Evolutionary conservation across 2,329 filamentous ascomycete species (phyloP), one percentile per base, ranked within the genome.

Genomic region (Lachnellula occidentalis): DNA sequence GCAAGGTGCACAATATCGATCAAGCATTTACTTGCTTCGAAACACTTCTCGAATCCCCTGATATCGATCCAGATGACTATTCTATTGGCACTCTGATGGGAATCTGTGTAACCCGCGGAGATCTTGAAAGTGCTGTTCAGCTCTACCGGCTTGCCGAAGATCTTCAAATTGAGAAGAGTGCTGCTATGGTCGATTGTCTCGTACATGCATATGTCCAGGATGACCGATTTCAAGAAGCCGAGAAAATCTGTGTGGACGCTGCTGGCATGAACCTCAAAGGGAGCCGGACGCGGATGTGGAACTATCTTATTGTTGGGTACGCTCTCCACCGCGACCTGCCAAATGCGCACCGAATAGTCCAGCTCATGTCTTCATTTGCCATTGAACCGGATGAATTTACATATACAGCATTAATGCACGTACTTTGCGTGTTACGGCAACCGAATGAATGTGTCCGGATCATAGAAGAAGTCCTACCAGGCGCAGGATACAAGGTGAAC

Each of bases 51-150:
- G 48, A 54, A 59, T 76, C 61, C 63, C 68, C 58, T 64, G 73
- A 57, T 34, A 64, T 82, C 3, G 64, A 70, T 21, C 85, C 88
- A 0, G 81, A 89, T 67, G 65, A 72, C 0, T 78, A 81, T 62
- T 88, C 85, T 0, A 90, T 90, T 63, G 82, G 80, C 3, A 87
- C 85, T 5, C 72, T 95, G 58, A 88, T 96, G 80, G 78, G 82
- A 22, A 76, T 95, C 64, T 82, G 82, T 49, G 85, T 85, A 15
- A 77, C 76, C 14, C 79, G 82, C 61, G 91, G 92, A 21, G 91
- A 96, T 66, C 71, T 92, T 1, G 80, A 86, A 21, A 80, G 80
- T 50, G 83, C 88, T 1, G 74, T 86, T 22, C 76, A 84, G 21
- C 70, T 95, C 15, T 83, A 88, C 61, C 75, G 78, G 31, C 74